Percentiles rank a stretch among this genome's conserved stretches.
phyloP scores from a whole-genome alignment of 306 rosid genomes.

The Betula pendula region DNA sequence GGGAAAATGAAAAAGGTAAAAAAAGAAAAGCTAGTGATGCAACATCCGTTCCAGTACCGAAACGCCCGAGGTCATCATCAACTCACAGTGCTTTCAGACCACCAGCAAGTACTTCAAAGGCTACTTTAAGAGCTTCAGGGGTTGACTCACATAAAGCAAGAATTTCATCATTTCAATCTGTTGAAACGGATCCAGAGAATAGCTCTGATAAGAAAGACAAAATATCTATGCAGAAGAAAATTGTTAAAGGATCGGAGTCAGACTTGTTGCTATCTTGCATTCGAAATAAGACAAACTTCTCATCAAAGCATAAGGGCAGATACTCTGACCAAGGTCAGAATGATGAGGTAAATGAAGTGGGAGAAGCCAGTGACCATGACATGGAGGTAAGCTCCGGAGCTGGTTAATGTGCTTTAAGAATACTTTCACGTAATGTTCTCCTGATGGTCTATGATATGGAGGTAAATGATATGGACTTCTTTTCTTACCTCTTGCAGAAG shows the following conservation, averaged over 20 bases:
- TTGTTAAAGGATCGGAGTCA: constrained; percentile 40
- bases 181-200: constrained; percentile 35
- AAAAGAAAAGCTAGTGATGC: constrained; percentile 62
- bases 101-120: constrained; percentile 46
- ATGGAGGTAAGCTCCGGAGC: constrained; percentile 41
- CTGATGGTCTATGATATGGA: constrained; percentile 1
- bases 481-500: constrained; percentile 54
- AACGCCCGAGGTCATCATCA: constrained; percentile 58
- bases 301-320: constrained; percentile 54
- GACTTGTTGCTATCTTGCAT: constrained; percentile 53
- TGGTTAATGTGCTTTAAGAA: not conserved
- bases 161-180: constrained; percentile 22
- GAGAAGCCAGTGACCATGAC: constrained; percentile 46
- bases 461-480: constrained; percentile 18
- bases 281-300: constrained; percentile 32
- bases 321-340: constrained; percentile 36
- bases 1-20: constrained; percentile 34
- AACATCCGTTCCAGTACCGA: constrained; percentile 53
- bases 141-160: constrained; percentile 38
- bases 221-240: constrained; percentile 44
- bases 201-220: constrained; percentile 40
- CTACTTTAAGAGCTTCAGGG: constrained; percentile 40
- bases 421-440: not conserved
- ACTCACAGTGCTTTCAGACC: constrained; percentile 45
- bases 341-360: constrained; percentile 50